Base-by-base conservation (phyloP, 257 asterid species). In the Schizonepeta tenuifolia region DNA sequence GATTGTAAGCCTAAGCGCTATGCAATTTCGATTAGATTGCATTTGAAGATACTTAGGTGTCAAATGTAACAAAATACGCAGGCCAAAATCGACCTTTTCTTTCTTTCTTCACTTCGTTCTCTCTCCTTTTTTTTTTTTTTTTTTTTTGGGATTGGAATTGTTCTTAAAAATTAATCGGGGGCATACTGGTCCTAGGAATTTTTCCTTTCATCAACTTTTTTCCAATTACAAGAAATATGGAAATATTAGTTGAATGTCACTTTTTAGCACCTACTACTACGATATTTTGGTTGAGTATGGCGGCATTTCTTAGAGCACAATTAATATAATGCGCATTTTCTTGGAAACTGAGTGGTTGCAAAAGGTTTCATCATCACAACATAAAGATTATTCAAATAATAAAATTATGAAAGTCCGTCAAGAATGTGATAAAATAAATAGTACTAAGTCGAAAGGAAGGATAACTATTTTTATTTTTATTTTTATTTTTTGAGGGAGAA, bases 281-380 rank as follows among this genome's bases (percentile, higher is more conserved):
- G 65, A 17, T 33, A 9, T 61, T 12, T 35, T 35, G 31, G 44
- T 33, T 15, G 69, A 71, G 47, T 9, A 44, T 5, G 13, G 31
- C 70, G 54, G 61, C 36, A 22, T 64, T 62, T 20, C 21, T 18
- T 49, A 36, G 22, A 55, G 78, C 59, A 43, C 50, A 56, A 31
- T 31, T 31, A 31, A 53, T 44, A 21, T 53, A 54, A n/a, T 59
- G 74, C 56, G 46, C 74, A 69, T 68, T 53, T 69, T 33, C 33
- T 53, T 43, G 62, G 69, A 63, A 63, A 65, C 35, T 71, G 56
- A 44, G 55, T 40, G 73, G 69, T 33, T 41, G 72, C 40, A 55
- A 76, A 70, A 43, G 18, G 61, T 49, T 76, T 65, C 76, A 77
- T 77, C 43, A 64, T 55, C 40, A 6, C 56, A 28, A 44, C 44